Percentiles rank a stretch among this genome's conserved stretches.
phyloP scores from a whole-genome alignment of 768 basidiomycete genomes.

The Pleurotus djamor region DNA sequence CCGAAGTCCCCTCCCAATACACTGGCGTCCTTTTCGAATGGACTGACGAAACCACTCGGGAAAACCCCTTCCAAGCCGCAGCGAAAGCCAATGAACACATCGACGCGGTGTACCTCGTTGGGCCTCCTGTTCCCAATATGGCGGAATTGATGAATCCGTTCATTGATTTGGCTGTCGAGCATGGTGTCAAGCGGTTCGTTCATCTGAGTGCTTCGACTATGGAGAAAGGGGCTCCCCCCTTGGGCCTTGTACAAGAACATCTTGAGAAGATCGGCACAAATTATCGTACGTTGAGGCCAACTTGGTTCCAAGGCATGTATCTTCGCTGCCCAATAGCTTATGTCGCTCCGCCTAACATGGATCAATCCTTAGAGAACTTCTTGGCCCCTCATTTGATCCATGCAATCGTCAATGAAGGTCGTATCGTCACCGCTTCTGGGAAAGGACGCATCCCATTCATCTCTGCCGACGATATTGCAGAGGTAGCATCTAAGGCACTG shows the following conservation, averaged over 20 bases:
- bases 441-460: conserved; percentile 27
- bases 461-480: conserved; percentile 27
- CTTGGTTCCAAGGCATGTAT: conserved; percentile 33
- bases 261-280: conserved; percentile 26
- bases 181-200: conserved; percentile 31
- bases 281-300: conserved; percentile 30
- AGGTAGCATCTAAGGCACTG: conserved; percentile 25
- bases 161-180: conserved; percentile 26
- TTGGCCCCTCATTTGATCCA: conserved; percentile 8
- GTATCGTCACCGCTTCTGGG: conserved; percentile 21
- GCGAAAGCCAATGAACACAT: conserved; percentile 16
- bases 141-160: conserved; percentile 20
- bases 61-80: conserved; percentile 24
- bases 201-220: conserved; percentile 22
- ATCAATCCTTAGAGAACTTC: conserved; percentile 27
- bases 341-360: no score
- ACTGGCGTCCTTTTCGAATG: conserved; percentile 31
- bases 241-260: conserved; percentile 31
- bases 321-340: neutral
- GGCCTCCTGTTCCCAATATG: conserved; percentile 16
- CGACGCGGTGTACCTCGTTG: conserved; percentile 29
- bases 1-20: conserved; percentile 20
- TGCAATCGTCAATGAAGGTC: conserved; percentile 18
- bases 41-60: conserved; percentile 27
- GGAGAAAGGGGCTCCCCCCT: conserved; percentile 17